Conservation (phyloP, 768 basidiomycete species). For the Lepiota brunneoincarnata region DNA sequence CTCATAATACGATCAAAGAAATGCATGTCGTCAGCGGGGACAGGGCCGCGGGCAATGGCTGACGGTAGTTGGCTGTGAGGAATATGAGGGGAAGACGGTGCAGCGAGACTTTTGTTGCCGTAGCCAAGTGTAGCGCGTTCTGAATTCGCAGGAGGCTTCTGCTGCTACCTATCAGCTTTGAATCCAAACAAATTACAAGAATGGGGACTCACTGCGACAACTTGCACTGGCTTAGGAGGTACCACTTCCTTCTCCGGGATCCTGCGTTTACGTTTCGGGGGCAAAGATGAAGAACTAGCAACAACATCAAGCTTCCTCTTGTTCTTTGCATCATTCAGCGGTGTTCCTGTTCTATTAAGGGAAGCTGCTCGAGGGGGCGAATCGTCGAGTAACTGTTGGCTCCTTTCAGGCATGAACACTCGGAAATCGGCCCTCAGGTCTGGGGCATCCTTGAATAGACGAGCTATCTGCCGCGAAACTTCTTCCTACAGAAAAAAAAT, state of each 20-base stretch:
- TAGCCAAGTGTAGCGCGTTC: conserved; percentile 11
- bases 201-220: neutral
- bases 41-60: conserved; percentile 24
- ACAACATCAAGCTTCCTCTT: conserved; percentile 45
- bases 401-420: conserved; percentile 69
- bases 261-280: conserved; percentile 73
- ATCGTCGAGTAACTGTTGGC: conserved; percentile 49
- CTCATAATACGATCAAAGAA: conserved; percentile 93
- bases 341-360: conserved; percentile 30
- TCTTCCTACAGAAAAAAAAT: conserved; percentile 44
- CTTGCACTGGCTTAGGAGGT: conserved; percentile 21
- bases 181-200: neutral
- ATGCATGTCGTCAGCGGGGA: conserved; percentile 49
- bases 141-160: conserved; percentile 6
- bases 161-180: conserved; percentile 18
- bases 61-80: conserved; percentile 25
- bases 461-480: conserved; percentile 64
- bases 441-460: conserved; percentile 71
- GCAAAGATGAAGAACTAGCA: conserved; percentile 36
- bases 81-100: conserved; percentile 32
- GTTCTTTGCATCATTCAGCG: conserved; percentile 33
- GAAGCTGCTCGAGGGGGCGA: conserved; percentile 25
- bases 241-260: conserved; percentile 33
- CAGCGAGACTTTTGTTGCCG: conserved; percentile 11
- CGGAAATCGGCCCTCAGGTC: conserved; percentile 74